These are phyloP conservation scores for Hanseniaspora singularis DNA, from an alignment of 805 yeast species.

Conservation along the genomic window DNA sequence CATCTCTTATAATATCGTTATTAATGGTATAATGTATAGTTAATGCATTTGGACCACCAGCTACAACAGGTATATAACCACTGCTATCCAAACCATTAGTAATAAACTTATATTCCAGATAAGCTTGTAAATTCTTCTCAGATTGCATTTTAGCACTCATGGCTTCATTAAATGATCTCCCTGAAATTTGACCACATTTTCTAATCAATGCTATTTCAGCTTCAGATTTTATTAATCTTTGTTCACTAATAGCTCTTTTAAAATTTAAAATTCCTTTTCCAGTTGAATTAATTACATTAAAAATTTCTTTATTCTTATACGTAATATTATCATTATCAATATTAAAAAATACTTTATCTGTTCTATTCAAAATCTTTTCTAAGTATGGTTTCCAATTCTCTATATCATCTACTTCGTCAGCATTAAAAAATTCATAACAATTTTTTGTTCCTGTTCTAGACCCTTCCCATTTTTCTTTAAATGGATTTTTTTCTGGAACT, in stretches of 20 bases:
- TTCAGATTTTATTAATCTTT: conserved; percentile 60
- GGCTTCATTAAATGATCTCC: conserved; percentile 74
- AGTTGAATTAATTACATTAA: conserved; percentile 24
- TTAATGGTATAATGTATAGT: conserved; percentile 91
- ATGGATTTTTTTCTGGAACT: conserved; percentile 71
- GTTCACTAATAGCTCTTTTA: conserved; percentile 22
- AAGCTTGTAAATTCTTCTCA: conserved; percentile 71
- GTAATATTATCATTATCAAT: conserved; percentile 24
- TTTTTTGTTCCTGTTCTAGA: conserved; percentile 77
- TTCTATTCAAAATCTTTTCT: conserved; percentile 36
- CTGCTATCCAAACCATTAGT: conserved; percentile 79
- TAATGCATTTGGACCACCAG: conserved; percentile 80
- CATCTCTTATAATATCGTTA: conserved; percentile 64
- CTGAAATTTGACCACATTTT: conserved; percentile 69
- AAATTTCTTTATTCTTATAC: conserved; percentile 21
- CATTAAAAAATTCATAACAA: conserved; percentile 72
- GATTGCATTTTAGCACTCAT: conserved; percentile 52
- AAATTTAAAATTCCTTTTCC: conserved; percentile 21
- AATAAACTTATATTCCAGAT: conserved; percentile 68
- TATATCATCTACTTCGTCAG: conserved; percentile 56
- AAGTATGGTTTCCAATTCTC: conserved; percentile 36
- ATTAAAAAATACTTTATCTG: conserved; percentile 48
- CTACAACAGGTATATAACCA: conserved; percentile 93
- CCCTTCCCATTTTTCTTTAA: conserved; percentile 91
- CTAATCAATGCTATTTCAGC: conserved; percentile 72